A percentile compares a stretch with the other conserved stretches of the same genome.
Conservation (phyloP, 495 filamentous ascomycete species). For the Aspergillus conjunctus region DNA sequence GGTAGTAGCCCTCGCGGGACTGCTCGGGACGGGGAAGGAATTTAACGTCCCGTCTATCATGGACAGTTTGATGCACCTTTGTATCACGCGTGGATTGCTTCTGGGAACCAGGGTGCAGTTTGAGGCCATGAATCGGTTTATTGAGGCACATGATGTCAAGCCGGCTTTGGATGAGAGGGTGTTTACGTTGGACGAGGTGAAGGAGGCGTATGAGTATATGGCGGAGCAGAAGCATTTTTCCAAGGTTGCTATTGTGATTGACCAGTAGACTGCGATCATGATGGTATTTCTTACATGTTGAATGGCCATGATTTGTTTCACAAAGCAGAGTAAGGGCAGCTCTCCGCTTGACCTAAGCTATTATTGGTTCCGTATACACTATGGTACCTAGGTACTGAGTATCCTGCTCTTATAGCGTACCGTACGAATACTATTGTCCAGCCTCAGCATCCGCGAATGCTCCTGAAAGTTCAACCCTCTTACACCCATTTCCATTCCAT, state of each 20-base stretch:
- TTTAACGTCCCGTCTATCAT: conserved; percentile 31
- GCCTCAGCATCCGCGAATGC: too few relatives aligned
- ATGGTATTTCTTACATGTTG: neutral
- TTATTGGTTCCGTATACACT: neutral
- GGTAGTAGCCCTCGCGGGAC: conserved; percentile 58
- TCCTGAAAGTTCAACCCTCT: too few relatives aligned
- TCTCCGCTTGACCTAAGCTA: neutral
- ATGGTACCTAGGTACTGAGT: neutral
- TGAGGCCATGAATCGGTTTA: conserved; percentile 56
- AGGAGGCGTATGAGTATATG: conserved; percentile 49
- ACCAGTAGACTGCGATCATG: conserved; percentile 21
- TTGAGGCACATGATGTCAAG: conserved; percentile 58
- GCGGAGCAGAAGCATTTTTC: conserved; percentile 69
- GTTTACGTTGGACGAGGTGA: conserved; percentile 53
- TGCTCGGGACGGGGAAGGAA: conserved; percentile 34
- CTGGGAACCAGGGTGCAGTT: conserved; percentile 56
- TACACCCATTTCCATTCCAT: conserved; percentile 56
- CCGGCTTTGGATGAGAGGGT: conserved; percentile 58
- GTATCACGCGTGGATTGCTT: conserved; percentile 33
- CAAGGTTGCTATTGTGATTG: conserved; percentile 63
- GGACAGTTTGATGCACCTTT: conserved; percentile 45
- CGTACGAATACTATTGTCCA: too few relatives aligned
- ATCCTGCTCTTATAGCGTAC: too few relatives aligned
- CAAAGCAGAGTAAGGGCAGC: too few relatives aligned
- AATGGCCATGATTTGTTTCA: too few relatives aligned